These are phyloP conservation scores for Hypoxylon sp. DNA, from an alignment of 2,329 filamentous ascomycete genomes.

Conservation along the genomic window DNA sequence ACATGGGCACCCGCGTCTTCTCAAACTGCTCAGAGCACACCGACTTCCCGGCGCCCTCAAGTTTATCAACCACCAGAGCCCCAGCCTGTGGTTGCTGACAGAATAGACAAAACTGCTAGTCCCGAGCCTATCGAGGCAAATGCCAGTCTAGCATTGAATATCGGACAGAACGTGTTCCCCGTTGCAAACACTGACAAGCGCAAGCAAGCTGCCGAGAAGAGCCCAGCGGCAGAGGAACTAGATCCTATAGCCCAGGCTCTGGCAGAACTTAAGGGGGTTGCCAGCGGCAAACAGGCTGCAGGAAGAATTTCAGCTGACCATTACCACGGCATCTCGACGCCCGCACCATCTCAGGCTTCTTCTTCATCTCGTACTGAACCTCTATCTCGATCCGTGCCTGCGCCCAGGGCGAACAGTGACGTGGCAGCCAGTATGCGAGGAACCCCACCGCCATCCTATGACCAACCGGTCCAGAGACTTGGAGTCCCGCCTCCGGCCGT, in stretches of 20 bases:
- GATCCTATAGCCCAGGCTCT: conserved; percentile 94
- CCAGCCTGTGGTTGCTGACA: conserved; percentile 52
- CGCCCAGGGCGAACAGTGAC: conserved; percentile 51
- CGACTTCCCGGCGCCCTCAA: conserved; percentile 50
- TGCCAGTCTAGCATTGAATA: conserved; percentile 89
- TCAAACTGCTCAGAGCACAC: conserved; percentile 23
- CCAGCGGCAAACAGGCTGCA: conserved; percentile 77
- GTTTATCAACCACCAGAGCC: conserved; percentile 52
- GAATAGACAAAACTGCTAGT: conserved; percentile 59
- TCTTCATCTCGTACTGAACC: conserved; percentile 53
- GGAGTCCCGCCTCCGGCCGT: conserved; percentile 92
- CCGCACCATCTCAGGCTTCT: conserved; percentile 62
- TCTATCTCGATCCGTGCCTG: conserved; percentile 54
- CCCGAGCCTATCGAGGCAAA: conserved; percentile 91
- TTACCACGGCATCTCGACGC: conserved; percentile 92
- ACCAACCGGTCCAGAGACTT: conserved; percentile 77
- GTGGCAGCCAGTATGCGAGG: conserved; percentile 69
- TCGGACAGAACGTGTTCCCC: conserved; percentile 95
- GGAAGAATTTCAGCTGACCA: conserved; percentile 92
- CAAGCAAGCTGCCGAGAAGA: conserved; percentile 52
- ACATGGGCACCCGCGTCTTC: conserved; percentile 62
- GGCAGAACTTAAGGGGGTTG: conserved; percentile 88
- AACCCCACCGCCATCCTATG: conserved; percentile 88
- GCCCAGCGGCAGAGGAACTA: conserved; percentile 61
- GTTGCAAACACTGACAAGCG: conserved; percentile 80